Base-by-base conservation (phyloP, 176 grass and related monocot species). In the Carex littledalei region DNA sequence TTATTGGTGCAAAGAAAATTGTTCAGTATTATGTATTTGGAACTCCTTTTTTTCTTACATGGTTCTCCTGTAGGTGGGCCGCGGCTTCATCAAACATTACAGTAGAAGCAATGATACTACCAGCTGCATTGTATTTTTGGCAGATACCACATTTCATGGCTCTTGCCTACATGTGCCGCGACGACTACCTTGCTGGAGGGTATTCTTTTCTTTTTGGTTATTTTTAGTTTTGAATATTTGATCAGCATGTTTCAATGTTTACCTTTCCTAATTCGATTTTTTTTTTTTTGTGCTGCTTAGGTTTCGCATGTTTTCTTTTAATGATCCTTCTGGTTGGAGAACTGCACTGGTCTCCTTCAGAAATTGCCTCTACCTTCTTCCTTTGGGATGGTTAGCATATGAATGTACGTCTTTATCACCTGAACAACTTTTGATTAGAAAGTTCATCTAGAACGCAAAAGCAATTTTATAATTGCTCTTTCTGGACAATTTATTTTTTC, bases 101-200 rank as follows among this genome's bases (percentile, higher is more conserved):
- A 70, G 70, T 89, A 57, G 92, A 93, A 87, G 83, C 95, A 86
- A 90, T 90, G 89, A 93, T 98, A 87, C 91, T 98, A 58, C 95
- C 95, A 62, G 95, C 93, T 31, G 89, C 93, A 74, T 68, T 98
- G 84, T 98, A 94, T 89, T 95, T 81, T 83, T 98, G 95, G 95
- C 95, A 98, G 81, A 86, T 98, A 88, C 95, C 95, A 9, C 95
- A 98, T 85, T 98, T 98, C 62, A 98, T 98, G 95, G 91, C 95
- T 69, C 95, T 98, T 47, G 95, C 95, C 2, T 98, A 98, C 81
- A 84, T 98, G 67, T 98, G 95, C 83, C 93, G 95, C 2, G 62
- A 67, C 13, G 95, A 98, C 86, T 98, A 98, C 70, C 88, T 98
- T 83, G 89, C 93, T 85, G 95, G 95, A 93, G 93, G 95, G 95